phyloP scores from a whole-genome alignment of 345 rosid genomes.

The Arabidopsis arenosa region DNA sequence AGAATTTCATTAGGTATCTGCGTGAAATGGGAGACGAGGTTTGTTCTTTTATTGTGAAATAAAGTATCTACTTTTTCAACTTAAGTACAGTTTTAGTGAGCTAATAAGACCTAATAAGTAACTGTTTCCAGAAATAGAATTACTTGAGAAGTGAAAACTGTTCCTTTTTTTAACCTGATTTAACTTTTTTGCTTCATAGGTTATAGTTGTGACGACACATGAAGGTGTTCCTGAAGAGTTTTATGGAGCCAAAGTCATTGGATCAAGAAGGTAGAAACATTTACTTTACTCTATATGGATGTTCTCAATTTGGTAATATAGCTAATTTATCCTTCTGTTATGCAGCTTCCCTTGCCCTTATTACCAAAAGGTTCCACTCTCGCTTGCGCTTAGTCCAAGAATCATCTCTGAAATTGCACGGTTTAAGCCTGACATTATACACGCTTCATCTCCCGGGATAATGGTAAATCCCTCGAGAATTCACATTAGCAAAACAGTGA shows the following conservation, averaged over 20 bases:
- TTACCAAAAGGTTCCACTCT: slow-evolving; percentile 95
- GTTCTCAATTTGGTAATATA: not conserved
- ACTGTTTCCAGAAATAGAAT: slow-evolving; percentile 10
- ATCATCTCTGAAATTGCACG: slow-evolving; percentile 93
- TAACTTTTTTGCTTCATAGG: slow-evolving; percentile 50
- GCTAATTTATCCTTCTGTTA: slow-evolving; percentile 13
- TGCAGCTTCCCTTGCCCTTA: slow-evolving; percentile 94
- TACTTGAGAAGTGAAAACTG: not conserved
- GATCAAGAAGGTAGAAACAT: slow-evolving; percentile 73
- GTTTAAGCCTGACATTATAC: slow-evolving; percentile 99
- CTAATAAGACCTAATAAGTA: not conserved
- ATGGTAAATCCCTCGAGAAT: slow-evolving; percentile 57
- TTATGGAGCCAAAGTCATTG: slow-evolving; percentile 93
- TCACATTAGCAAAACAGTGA: slow-evolving; percentile 11
- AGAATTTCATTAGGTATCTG: slow-evolving; percentile 88
- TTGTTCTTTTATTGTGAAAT: slow-evolving; percentile 26
- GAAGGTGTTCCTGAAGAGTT: slow-evolving; percentile 98
- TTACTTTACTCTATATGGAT: not conserved
- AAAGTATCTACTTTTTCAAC: not conserved
- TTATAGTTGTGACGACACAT: slow-evolving; percentile 96
- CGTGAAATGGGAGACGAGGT: slow-evolving; percentile 99
- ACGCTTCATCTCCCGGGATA: slow-evolving; percentile 97
- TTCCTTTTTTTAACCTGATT: not conserved
- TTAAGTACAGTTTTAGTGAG: not conserved
- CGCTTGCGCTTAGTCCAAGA: slow-evolving; percentile 96